phyloP scores from a whole-genome alignment of 495 filamentous ascomycete genomes.

The Xylaria intraflava region DNA sequence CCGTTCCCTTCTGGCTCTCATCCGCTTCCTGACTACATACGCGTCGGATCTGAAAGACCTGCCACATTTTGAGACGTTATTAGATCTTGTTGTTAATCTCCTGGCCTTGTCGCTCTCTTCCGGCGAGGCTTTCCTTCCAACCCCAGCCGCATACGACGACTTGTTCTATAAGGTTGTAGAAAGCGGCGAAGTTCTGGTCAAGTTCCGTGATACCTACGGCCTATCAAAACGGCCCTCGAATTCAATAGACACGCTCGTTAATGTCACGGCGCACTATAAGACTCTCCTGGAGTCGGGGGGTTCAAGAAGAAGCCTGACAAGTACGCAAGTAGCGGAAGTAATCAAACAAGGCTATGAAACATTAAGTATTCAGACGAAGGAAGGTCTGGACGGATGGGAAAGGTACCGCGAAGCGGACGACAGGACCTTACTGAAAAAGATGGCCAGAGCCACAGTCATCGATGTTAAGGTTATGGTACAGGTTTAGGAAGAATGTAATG shows the following conservation, averaged over 20 bases:
- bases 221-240: constrained; percentile 48
- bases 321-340: constrained; percentile 76
- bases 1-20: constrained; percentile 78
- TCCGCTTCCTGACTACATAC: constrained; percentile 87
- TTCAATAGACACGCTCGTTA: constrained; percentile 76
- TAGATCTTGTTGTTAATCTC: constrained; percentile 74
- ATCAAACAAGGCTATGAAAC: constrained; percentile 97
- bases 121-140: constrained; percentile 90
- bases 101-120: constrained; percentile 78
- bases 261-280: constrained; percentile 81
- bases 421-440: constrained; percentile 72
- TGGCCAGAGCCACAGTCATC: constrained; percentile 66
- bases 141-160: constrained; percentile 83
- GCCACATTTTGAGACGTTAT: constrained; percentile 50
- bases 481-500: constrained; percentile 15
- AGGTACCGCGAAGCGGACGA: constrained; percentile 72
- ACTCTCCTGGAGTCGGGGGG: constrained; percentile 62
- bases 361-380: constrained; percentile 75
- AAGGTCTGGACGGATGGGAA: constrained; percentile 75
- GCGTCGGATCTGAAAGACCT: constrained; percentile 61
- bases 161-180: constrained; percentile 98
- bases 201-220: constrained; percentile 72
- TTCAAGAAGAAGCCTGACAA: constrained; percentile 61
- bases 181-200: constrained; percentile 72
- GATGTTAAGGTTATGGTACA: constrained; percentile 52